These are phyloP conservation scores for Gossypioides kirkii DNA, from an alignment of 345 rosid genomes.

Conservation along the genomic window DNA sequence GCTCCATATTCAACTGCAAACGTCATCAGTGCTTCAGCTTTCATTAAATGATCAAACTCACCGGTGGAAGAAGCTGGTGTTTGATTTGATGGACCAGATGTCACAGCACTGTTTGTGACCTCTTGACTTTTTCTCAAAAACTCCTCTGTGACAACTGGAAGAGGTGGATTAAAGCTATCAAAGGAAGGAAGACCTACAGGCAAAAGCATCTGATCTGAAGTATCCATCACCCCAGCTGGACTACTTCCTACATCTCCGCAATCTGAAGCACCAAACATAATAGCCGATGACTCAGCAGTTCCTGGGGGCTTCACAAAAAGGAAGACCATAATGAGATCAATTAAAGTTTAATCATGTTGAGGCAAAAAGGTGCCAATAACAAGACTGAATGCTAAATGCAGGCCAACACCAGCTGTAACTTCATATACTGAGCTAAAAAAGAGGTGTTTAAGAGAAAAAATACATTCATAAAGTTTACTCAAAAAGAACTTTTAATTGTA, in stretches of 20 bases:
- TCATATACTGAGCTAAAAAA: slow-evolving; percentile 3
- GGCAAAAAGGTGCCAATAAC: slow-evolving; percentile 5
- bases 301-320: slow-evolving; percentile 87
- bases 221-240: slow-evolving; percentile 76
- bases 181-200: slow-evolving; percentile 75
- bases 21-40: slow-evolving; percentile 93
- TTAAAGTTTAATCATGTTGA: slow-evolving; percentile 18
- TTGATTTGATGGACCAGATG: slow-evolving; percentile 43
- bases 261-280: slow-evolving; percentile 74
- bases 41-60: slow-evolving; percentile 90
- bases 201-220: slow-evolving; percentile 69
- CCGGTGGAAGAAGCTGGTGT: slow-evolving; percentile 42
- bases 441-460: background rate
- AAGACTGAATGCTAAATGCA: background rate
- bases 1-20: slow-evolving; percentile 97
- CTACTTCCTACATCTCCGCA: slow-evolving; percentile 76
- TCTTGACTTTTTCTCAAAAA: slow-evolving; percentile 68
- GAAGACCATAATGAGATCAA: slow-evolving; percentile 25
- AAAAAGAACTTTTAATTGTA: background rate
- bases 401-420: background rate
- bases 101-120: slow-evolving; percentile 35
- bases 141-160: slow-evolving; percentile 52
- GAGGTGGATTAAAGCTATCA: slow-evolving; percentile 73
- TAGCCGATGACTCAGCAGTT: slow-evolving; percentile 92
- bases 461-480: background rate